Base-by-base conservation (phyloP, 2,329 filamentous ascomycete species). In the Pseudocercospora cruenta region DNA sequence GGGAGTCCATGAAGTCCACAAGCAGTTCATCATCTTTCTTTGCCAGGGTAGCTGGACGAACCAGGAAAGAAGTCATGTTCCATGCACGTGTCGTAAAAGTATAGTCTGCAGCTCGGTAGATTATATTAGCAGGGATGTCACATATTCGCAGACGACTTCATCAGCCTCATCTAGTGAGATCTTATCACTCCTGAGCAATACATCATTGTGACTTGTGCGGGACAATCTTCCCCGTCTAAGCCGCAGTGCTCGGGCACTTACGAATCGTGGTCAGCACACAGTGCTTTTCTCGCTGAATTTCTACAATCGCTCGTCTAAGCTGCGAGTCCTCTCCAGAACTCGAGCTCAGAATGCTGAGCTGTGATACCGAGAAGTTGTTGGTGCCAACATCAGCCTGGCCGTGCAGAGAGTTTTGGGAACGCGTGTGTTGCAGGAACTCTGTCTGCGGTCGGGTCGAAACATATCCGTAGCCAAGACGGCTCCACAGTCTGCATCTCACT, bases 71-170 rank as follows among this genome's bases (percentile, higher is more conserved):
- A 28, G 33, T n/a, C 57, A 59, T 59, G 57, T 24, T 59, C n/a
- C 21, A 43, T 45, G 51, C 51, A 54, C 51, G 51, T 54, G 24
- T 54, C 12, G 47, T 24, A 24, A 24, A 51, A 51, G 47, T 24
- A 22, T 12, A 24, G 21, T 54, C 22, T 24, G 21, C 16, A 14
- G 16, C 2, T 22, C 7, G 21, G 16, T 22, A 26, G 24, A 24
- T 66, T 62, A 61, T 69, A 66, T 60, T 64, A 65, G 28, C 47
- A 66, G 53, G 66, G 67, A 64, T 69, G 67, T 43, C 67, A 69
- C 39, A 64, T 69, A 54, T 54, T 31, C 2, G 21, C 24, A 24
- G 24, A 21, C 47, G 9, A 51, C 4, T 54, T 54, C 22, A 54
- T 54, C 22, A 54, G 51, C 51, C 51, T 21, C 45, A 24, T 21